phyloP scores from a whole-genome alignment of 129 eudicot species.

The Centaurea solstitialis region DNA sequence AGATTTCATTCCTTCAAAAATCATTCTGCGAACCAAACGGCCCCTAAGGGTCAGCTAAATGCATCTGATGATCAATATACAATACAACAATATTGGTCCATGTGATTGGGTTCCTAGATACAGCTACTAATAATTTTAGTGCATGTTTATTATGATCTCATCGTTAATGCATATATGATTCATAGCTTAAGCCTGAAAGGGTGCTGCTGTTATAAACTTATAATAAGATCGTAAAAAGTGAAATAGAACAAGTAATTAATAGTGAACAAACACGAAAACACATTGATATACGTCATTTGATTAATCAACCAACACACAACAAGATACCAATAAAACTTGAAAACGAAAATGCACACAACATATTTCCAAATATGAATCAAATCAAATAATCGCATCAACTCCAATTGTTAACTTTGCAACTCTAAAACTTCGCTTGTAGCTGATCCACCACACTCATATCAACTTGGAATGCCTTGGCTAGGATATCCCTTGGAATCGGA shows the following conservation, averaged over 20 bases:
- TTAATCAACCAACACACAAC: background rate
- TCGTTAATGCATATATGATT: too few species aligned
- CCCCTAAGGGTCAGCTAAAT: too few species aligned
- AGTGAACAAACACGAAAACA: background rate
- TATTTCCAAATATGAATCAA: background rate
- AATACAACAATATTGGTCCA: too few species aligned
- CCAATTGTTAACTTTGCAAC: background rate
- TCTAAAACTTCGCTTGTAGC: slow-evolving; percentile 34
- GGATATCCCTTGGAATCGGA: slow-evolving; percentile 29
- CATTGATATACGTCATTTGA: background rate
- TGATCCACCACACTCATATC: slow-evolving; percentile 30
- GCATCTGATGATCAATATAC: too few species aligned
- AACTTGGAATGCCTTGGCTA: slow-evolving; percentile 43
- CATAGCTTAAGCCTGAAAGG: background rate
- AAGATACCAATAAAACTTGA: background rate
- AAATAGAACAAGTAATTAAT: background rate
- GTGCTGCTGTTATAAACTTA: background rate
- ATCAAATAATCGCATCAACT: background rate
- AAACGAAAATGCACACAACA: background rate
- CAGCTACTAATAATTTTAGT: too few species aligned
- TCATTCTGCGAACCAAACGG: too few species aligned
- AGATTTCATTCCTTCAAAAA: too few species aligned
- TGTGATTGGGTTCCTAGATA: too few species aligned
- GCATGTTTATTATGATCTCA: too few species aligned
- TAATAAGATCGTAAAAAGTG: background rate